Conservation (phyloP, 768 basidiomycete species). For the Trametes sanguinea region DNA sequence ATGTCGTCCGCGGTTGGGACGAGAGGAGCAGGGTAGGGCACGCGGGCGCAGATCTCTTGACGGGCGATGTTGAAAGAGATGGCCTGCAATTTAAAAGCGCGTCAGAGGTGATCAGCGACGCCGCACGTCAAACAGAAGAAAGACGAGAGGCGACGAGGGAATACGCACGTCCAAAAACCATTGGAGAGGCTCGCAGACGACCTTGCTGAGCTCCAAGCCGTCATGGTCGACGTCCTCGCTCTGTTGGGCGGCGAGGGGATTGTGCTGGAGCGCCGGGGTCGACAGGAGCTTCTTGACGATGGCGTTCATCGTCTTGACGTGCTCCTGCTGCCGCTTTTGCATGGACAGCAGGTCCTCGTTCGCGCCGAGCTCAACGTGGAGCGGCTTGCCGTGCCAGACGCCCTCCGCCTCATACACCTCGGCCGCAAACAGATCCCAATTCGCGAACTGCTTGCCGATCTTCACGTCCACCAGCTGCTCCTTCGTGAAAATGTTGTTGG, state of each 20-base stretch:
- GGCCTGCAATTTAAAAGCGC: too few species aligned
- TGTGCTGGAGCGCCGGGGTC: not conserved
- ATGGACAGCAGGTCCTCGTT: not conserved
- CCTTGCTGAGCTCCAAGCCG: not conserved
- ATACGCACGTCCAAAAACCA: too few species aligned
- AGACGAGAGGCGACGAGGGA: too few species aligned
- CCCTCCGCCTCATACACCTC: not conserved
- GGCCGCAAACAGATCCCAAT: not conserved
- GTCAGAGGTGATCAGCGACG: too few species aligned
- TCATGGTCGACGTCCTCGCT: not conserved
- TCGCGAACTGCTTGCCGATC: not conserved
- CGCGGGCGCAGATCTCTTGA: too few species aligned
- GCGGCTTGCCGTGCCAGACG: not conserved
- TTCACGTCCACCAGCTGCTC: not conserved
- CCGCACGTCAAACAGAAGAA: too few species aligned
- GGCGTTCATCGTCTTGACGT: not conserved
- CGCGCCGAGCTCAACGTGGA: not conserved
- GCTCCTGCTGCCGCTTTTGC: not conserved
- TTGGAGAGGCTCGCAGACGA: too few species aligned
- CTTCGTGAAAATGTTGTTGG: not conserved
- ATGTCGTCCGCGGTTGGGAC: too few species aligned
- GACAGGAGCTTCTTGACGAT: not conserved
- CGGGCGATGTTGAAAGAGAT: too few species aligned
- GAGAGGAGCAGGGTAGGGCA: too few species aligned
- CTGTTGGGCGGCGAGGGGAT: not conserved